Conservation (phyloP, 2,329 filamentous ascomycete species). For the Apiospora rasikravindrae region DNA sequence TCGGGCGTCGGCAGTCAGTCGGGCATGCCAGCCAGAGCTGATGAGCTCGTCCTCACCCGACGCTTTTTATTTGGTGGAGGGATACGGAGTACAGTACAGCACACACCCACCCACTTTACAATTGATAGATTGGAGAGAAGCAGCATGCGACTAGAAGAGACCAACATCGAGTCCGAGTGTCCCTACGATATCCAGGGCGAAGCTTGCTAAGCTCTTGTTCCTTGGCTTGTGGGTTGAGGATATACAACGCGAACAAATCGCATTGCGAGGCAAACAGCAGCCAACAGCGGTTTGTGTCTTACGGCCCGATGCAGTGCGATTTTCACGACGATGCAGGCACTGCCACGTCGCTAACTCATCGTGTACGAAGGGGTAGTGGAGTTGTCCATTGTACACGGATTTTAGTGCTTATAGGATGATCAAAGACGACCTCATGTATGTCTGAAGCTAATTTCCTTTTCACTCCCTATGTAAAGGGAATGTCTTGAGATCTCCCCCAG, state of each 20-base stretch:
- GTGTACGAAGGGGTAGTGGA: neutral
- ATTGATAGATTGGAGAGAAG: neutral
- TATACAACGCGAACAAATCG: neutral
- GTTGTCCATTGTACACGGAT: neutral
- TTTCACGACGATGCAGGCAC: neutral
- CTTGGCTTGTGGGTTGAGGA: neutral
- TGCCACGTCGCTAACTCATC: slow-evolving; percentile 3
- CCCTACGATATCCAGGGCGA: neutral
- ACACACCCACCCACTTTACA: neutral
- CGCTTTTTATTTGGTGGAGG: neutral
- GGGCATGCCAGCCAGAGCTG: neutral
- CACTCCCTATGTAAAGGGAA: neutral
- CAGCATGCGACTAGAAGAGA: neutral
- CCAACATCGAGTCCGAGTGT: too few species aligned
- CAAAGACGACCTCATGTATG: neutral
- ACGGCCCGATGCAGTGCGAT: slow-evolving; percentile 5
- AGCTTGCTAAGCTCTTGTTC: neutral
- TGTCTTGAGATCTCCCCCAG: neutral
- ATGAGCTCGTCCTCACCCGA: neutral
- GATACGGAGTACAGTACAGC: neutral
- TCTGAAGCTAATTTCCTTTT: neutral
- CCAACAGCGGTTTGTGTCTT: neutral
- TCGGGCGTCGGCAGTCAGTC: too few species aligned
- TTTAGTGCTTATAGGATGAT: neutral
- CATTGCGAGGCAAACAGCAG: neutral